phyloP scores from a whole-genome alignment of 306 rosid genomes.

The Cucurbita argyrosperma region DNA sequence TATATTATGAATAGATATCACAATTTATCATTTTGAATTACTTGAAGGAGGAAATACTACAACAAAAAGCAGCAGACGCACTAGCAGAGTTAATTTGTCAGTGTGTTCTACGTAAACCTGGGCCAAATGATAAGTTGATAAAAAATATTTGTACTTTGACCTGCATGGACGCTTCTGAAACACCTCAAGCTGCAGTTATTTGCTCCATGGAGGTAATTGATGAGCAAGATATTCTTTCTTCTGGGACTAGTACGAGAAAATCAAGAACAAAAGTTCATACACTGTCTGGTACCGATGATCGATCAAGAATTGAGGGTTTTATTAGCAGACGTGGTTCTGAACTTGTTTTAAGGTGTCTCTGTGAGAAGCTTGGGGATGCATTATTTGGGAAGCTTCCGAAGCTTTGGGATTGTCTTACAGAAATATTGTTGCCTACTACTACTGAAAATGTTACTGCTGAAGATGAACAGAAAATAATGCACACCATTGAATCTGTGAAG shows the following conservation, averaged over 20 bases:
- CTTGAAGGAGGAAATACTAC: slow-evolving; percentile 86
- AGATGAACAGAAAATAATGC: slow-evolving; percentile 24
- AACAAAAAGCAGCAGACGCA: slow-evolving; percentile 89
- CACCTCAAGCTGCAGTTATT: slow-evolving; percentile 77
- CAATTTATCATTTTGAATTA: slow-evolving; percentile 6
- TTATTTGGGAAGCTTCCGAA: slow-evolving; percentile 85
- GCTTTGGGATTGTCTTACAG: slow-evolving; percentile 95
- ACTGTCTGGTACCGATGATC: slow-evolving; percentile 64
- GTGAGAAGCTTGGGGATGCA: slow-evolving; percentile 59
- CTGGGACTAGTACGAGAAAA: slow-evolving; percentile 41
- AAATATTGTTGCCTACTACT: slow-evolving; percentile 59
- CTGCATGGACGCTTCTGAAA: slow-evolving; percentile 80
- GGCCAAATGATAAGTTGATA: slow-evolving; percentile 88
- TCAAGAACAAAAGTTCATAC: slow-evolving; percentile 59
- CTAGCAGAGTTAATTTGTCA: slow-evolving; percentile 83
- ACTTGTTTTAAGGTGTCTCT: slow-evolving; percentile 65
- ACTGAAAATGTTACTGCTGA: slow-evolving; percentile 19
- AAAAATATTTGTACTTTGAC: slow-evolving; percentile 80
- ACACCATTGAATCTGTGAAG: slow-evolving; percentile 35
- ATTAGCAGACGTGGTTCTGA: slow-evolving; percentile 96
- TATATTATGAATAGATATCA: background rate
- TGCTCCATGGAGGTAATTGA: slow-evolving; percentile 66
- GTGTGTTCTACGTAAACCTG: slow-evolving; percentile 68
- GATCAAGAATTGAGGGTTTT: slow-evolving; percentile 81
- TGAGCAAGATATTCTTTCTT: slow-evolving; percentile 70